Percentiles rank a stretch among this genome's conserved stretches.
These are phyloP conservation scores for Crithidia sp. DNA, from an alignment of 208 protist genomes.

Conservation along the genomic window DNA sequence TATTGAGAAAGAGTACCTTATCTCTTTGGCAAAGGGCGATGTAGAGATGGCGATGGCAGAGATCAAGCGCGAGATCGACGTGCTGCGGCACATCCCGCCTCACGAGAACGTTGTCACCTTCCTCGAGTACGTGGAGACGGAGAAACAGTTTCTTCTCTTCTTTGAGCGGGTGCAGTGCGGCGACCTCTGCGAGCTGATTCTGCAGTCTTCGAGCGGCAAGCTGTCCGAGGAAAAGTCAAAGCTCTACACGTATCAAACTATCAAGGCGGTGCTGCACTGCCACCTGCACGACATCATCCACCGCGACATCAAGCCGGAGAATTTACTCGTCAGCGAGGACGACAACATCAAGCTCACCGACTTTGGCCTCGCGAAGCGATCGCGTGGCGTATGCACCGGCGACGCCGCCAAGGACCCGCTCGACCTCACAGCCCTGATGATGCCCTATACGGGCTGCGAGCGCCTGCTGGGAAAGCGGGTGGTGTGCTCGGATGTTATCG, in stretches of 20 bases:
- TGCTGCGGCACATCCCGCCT: conserved; percentile 85
- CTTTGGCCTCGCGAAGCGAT: conserved; percentile 89
- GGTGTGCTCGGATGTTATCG: conserved; percentile 90
- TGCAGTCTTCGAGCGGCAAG: conserved; percentile 77
- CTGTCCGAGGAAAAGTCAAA: conserved; percentile 84
- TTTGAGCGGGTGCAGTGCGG: conserved; percentile 89
- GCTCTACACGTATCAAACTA: conserved; percentile 90
- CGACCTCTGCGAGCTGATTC: conserved; percentile 90
- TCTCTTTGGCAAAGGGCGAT: conserved; percentile 84
- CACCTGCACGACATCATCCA: conserved; percentile 93
- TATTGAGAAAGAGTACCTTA: conserved; percentile 90
- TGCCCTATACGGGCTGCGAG: conserved; percentile 84
- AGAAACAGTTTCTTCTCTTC: conserved; percentile 86
- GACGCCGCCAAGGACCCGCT: conserved; percentile 65
- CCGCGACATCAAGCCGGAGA: conserved; percentile 93
- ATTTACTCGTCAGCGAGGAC: conserved; percentile 87
- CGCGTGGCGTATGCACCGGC: conserved; percentile 74
- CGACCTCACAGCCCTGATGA: conserved; percentile 68
- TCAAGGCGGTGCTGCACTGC: conserved; percentile 91
- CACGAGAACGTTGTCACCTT: conserved; percentile 91
- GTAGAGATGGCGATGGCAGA: conserved; percentile 89
- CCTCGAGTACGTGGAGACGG: conserved; percentile 88
- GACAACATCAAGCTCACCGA: conserved; percentile 93
- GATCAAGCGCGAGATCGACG: conserved; percentile 90
- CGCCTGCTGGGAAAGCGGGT: conserved; percentile 81